A percentile compares a stretch with the other conserved stretches of the same genome.
These are phyloP conservation scores for Paxillus rubicundulus DNA, from an alignment of 768 basidiomycete genomes.

Conservation along the genomic window DNA sequence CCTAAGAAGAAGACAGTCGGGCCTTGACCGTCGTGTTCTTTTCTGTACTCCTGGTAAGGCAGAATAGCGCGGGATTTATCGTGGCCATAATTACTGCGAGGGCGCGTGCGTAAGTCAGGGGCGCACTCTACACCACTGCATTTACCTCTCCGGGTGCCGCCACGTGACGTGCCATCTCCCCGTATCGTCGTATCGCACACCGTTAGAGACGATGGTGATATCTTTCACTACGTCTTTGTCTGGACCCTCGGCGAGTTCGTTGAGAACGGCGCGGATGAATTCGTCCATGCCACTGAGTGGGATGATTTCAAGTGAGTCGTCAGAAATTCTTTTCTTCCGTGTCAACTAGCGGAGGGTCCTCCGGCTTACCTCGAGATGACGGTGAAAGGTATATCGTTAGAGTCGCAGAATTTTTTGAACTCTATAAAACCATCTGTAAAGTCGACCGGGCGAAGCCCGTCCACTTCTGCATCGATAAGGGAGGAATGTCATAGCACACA, in stretches of 20 bases:
- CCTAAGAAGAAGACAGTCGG: constrained; percentile 96
- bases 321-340: background rate
- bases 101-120: constrained; percentile 2
- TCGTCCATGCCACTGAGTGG: constrained; percentile 64
- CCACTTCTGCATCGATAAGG: constrained; percentile 5
- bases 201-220: constrained; percentile 94
- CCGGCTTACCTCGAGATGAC: constrained; percentile 80
- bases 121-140: background rate
- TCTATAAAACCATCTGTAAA: constrained; percentile 66
- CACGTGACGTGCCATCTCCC: constrained; percentile 75
- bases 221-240: constrained; percentile 57
- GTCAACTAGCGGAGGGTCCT: too few species aligned
- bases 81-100: constrained; percentile 77
- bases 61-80: constrained; percentile 96
- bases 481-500: too few species aligned
- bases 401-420: constrained; percentile 84
- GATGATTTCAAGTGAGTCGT: background rate
- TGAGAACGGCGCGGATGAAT: constrained; percentile 94
- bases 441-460: constrained; percentile 10
- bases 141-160: constrained; percentile 83
- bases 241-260: constrained; percentile 56
- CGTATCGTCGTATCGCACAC: constrained; percentile 66
- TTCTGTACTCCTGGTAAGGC: constrained; percentile 63
- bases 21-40: constrained; percentile 15
- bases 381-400: constrained; percentile 78